Evolutionary conservation across 768 basidiomycete genomes (phyloP), one percentile per base, ranked within the genome.

Genomic region (Baorangia bicolor): DNA sequence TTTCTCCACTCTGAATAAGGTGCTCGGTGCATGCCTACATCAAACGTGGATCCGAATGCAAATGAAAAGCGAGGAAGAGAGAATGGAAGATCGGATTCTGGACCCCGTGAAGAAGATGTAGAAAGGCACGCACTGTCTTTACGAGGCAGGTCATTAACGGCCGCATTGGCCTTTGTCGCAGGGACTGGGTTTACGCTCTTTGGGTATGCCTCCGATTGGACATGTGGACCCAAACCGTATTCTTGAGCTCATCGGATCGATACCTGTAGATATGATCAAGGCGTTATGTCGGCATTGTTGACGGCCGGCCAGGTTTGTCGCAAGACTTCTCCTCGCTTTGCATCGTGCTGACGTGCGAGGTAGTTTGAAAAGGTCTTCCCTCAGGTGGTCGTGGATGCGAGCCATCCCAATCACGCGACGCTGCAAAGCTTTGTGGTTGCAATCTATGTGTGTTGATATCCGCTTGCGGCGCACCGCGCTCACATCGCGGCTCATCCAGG

Each of bases 221-320:
- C 23, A 30, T 21, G 16, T 47, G 23, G 20, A 31, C 21, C 11
- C 13, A 21, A 48, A 0, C 3, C 23, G 34, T 20, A 21, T 31
- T 5, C 44, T 53, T 4, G 42, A 39, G 31, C 44, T 63, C 41
- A 57, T 46, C 18, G 14, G 2, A 25, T 21, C 21, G 27, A 27
- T 41, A 8, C 33, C 14, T 37, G 44, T 25, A 84, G 83, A 27
- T 87, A 86, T 69, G 86, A 87, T 62, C 86, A 87, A 64, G 85
- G 85, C 40, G 86, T 86, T 31, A 85, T 87, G 85, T 81, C 80
- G n/a, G 83, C 84, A 18, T 72, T 86, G 21, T 69, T 87, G 46
- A 84, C 80, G 5, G 79, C 86, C 0, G 71, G 73, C 43, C 78
- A 81, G 73, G 81, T 81, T 53, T 21, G 51, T 23, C 34, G 35